A percentile compares a stretch with the other conserved stretches of the same genome.
Conservation (phyloP, 78 protist species). For the Dictyostelium citrinum region DNA sequence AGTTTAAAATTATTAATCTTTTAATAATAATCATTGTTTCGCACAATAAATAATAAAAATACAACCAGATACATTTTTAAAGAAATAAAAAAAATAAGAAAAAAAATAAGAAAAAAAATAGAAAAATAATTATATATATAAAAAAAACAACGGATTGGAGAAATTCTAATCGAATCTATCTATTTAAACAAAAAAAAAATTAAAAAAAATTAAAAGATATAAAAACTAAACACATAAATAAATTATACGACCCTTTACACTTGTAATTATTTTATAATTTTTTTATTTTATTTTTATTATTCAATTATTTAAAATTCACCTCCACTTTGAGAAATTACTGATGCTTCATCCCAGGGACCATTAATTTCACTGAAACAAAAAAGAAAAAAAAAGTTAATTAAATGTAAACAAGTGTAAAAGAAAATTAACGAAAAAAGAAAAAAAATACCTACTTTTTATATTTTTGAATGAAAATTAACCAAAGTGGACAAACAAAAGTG, state of each 20-base stretch:
- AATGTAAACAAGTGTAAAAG: background rate
- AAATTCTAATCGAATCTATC: background rate
- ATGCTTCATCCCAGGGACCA: slow-evolving; percentile 84
- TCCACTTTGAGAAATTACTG: slow-evolving; percentile 45
- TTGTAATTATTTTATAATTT: background rate
- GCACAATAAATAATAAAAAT: background rate
- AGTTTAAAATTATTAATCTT: background rate
- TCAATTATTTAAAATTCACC: slow-evolving; percentile 35
- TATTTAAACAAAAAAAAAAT: background rate
- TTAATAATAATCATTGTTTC: background rate
- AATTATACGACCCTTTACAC: background rate
- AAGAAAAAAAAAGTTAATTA: background rate
- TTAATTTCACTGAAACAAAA: slow-evolving; percentile 46
- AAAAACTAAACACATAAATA: background rate
- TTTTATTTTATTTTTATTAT: background rate
- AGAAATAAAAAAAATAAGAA: background rate
- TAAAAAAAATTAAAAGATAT: background rate
- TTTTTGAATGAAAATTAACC: slow-evolving; percentile 78
- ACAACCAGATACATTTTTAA: background rate
- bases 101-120: background rate
- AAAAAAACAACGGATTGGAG: background rate
- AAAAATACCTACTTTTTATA: slow-evolving; percentile 68
- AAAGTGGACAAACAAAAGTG: slow-evolving; percentile 71
- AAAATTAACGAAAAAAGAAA: background rate
- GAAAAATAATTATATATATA: background rate